A percentile compares a stretch with the other conserved stretches of the same genome.
These are phyloP conservation scores for Lagenidium sp. DNA, from an alignment of 352 stramenopile genomes.

Conservation along the genomic window DNA sequence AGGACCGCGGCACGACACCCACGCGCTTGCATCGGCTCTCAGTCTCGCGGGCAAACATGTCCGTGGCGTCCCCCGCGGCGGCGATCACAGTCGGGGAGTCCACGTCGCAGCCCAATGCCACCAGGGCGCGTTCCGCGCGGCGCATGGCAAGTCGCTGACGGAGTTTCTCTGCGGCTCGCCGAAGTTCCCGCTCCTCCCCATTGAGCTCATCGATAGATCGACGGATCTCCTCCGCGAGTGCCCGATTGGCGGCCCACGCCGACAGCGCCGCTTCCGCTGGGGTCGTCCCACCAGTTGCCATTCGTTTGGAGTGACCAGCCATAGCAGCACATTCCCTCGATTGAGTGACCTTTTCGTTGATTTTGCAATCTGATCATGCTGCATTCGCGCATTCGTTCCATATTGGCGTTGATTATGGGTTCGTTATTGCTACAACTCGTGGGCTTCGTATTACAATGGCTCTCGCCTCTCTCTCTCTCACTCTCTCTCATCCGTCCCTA, in stretches of 20 bases:
- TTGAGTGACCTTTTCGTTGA: neutral
- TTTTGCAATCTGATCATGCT: no score
- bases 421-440: no score
- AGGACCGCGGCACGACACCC: constrained; percentile 32
- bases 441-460: neutral
- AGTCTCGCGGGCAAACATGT: constrained; percentile 17
- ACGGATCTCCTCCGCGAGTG: constrained; percentile 31
- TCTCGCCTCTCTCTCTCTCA: no score
- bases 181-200: constrained; percentile 27
- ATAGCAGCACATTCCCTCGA: neutral
- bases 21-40: constrained; percentile 25
- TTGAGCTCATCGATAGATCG: constrained; percentile 17
- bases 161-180: constrained; percentile 29
- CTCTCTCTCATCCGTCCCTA: constrained; percentile 1
- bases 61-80: neutral
- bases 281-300: neutral
- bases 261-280: neutral
- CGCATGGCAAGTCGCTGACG: constrained; percentile 37
- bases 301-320: constrained; percentile 2
- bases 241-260: constrained; percentile 23
- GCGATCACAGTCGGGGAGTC: neutral
- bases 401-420: no score
- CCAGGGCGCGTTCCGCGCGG: constrained; percentile 41
- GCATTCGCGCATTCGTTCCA: no score
- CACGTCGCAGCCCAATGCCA: constrained; percentile 11